Percentiles rank a stretch among this genome's conserved stretches.
These are phyloP conservation scores for Aspergillus chevalieri DNA, from an alignment of 2,329 filamentous ascomycete genomes.

Conservation along the genomic window DNA sequence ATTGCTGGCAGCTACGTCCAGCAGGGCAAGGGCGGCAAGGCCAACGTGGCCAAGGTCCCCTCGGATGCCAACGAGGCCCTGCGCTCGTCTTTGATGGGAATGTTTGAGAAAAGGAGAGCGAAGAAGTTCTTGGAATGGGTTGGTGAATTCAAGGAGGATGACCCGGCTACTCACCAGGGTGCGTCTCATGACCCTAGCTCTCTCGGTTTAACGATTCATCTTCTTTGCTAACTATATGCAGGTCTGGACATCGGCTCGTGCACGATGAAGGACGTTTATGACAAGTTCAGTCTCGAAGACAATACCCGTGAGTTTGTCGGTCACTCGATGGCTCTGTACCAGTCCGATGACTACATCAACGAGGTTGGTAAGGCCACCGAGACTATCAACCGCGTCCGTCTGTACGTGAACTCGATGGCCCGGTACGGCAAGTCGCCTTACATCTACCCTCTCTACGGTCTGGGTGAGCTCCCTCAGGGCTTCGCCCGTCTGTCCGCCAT, in stretches of 20 bases:
- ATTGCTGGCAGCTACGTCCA: slow-evolving; percentile 96
- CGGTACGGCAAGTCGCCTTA: slow-evolving; percentile 98
- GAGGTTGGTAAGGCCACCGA: slow-evolving; percentile 69
- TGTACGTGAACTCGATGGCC: slow-evolving; percentile 97
- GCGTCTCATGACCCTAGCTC: slow-evolving; percentile 22
- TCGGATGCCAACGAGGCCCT: slow-evolving; percentile 87
- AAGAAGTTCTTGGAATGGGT: slow-evolving; percentile 97
- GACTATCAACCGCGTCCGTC: slow-evolving; percentile 81
- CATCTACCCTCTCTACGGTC: slow-evolving; percentile 97
- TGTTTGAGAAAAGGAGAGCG: slow-evolving; percentile 96
- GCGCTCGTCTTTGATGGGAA: slow-evolving; percentile 87
- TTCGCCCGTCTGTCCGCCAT: slow-evolving; percentile 97
- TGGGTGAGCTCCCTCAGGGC: slow-evolving; percentile 93
- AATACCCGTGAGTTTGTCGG: slow-evolving; percentile 92
- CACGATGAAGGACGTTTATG: slow-evolving; percentile 98
- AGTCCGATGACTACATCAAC: slow-evolving; percentile 80
- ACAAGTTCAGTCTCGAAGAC: slow-evolving; percentile 90
- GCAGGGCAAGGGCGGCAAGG: slow-evolving; percentile 73
- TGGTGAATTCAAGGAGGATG: slow-evolving; percentile 73
- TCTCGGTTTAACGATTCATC: not conserved
- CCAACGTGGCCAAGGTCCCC: slow-evolving; percentile 93
- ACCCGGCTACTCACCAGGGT: slow-evolving; percentile 88
- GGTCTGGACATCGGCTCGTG: slow-evolving; percentile 71
- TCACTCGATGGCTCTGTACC: slow-evolving; percentile 95
- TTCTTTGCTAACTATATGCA: slow-evolving; percentile 31